Base-by-base conservation (phyloP, 768 basidiomycete species). In the Cyathus striatus region DNA sequence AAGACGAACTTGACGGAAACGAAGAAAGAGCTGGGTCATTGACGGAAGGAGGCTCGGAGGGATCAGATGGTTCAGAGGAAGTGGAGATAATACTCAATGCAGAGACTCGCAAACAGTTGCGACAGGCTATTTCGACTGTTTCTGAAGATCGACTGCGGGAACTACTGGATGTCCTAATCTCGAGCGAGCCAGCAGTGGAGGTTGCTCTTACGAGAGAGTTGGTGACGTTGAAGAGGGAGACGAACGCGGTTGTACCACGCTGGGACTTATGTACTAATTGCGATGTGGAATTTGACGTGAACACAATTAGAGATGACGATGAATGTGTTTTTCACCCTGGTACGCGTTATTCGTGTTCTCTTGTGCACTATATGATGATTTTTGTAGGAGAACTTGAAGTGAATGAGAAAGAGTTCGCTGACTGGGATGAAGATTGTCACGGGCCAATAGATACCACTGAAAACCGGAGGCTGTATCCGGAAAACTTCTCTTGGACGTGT, bases 241-340 rank as follows among this genome's bases (percentile, higher is more conserved):
- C 57, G 30, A 58, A 55, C 22, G 61, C 59, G 26, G 49, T 71
- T 13, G 56, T 70, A 10, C 61, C 70, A 12, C 67, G 72, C 22
- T 77, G 72, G 71, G 68, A 72, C 39, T 59, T 51, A 4, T 78
- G 78, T 49, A 57, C 45, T 5, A 70, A 72, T 46, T 79, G 78
- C 47, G 57, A 64, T 16, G 65, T 68, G 41, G 71, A 76, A 39
- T 77, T 65, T 47, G 76, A 78, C 46, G 57, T 62, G 33, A 63
- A 64, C 10, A 55, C 51, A 4, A 47, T 55, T 33, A 58, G 69
- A 35, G 64, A 56, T 16, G 60, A 66, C 3, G 63, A 59, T 3
- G 73, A 73, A 45, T 81, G 78, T 46, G 36, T 46, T 14, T 77
- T 73, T 49, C 78, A 80, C 61, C 68, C 73, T 33, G 77, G 78